Percentiles rank a stretch among this genome's conserved stretches.
phyloP scores from a whole-genome alignment of 805 yeast species.

The Huiozyma sinensis region DNA sequence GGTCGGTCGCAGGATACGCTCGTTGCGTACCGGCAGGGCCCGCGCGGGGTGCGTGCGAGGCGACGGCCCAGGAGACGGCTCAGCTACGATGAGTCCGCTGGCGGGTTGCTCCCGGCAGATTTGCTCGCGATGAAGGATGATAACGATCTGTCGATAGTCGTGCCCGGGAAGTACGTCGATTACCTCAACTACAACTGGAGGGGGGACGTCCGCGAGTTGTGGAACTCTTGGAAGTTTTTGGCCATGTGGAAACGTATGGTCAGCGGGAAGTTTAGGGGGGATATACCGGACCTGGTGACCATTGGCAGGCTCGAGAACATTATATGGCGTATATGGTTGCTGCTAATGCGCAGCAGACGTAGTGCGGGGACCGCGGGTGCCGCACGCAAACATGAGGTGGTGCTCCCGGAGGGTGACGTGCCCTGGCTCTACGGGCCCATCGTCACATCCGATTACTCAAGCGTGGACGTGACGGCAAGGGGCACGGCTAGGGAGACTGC shows the following conservation, averaged over 20 bases:
- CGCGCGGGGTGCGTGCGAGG: background rate
- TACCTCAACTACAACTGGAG: constrained; percentile 83
- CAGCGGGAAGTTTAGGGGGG: background rate
- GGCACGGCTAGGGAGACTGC: background rate
- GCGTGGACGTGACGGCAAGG: background rate
- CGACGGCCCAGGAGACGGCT: background rate
- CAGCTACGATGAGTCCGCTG: background rate
- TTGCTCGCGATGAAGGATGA: constrained; percentile 42
- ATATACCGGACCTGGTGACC: background rate
- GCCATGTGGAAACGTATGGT: background rate
- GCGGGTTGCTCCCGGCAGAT: background rate
- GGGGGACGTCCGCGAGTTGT: constrained; percentile 54
- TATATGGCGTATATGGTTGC: constrained; percentile 72
- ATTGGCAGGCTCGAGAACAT: constrained; percentile 72
- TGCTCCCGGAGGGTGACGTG: constrained; percentile 46
- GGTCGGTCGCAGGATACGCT: background rate
- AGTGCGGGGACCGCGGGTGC: background rate
- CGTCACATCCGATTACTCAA: background rate
- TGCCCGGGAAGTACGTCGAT: constrained; percentile 74
- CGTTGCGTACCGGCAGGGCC: background rate
- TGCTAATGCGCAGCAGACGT: background rate
- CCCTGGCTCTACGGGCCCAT: constrained; percentile 94
- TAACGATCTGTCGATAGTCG: constrained; percentile 49
- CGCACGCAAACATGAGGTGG: background rate
- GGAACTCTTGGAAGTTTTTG: constrained; percentile 86